Conservation (phyloP, 2,329 filamentous ascomycete genomes). For the Aureobasidium sp. region DNA sequence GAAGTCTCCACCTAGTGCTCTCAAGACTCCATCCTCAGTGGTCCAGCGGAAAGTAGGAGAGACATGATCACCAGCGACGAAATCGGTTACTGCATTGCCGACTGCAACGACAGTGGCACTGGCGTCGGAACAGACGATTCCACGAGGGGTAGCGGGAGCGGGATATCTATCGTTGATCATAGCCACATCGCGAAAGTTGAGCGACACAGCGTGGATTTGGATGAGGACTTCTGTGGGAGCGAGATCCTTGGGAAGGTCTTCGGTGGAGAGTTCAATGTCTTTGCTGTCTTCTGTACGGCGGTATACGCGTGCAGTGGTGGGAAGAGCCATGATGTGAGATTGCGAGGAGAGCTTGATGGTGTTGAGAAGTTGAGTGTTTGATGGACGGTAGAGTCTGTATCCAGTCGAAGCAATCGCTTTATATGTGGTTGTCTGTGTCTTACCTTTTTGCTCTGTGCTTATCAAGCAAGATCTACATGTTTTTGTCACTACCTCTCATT, state of each 20-base stretch:
- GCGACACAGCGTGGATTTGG: constrained; percentile 32
- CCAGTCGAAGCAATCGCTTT: neutral
- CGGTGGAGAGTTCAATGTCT: constrained; percentile 24
- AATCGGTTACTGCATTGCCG: constrained; percentile 25
- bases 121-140: constrained; percentile 38
- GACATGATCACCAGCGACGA: constrained; percentile 28
- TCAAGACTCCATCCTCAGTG: constrained; percentile 37
- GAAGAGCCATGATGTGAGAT: neutral
- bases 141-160: constrained; percentile 30
- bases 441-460: neutral
- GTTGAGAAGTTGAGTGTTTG: neutral
- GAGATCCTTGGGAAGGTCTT: constrained; percentile 24
- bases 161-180: constrained; percentile 37
- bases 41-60: constrained; percentile 38
- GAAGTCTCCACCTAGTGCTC: constrained; percentile 46
- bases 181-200: constrained; percentile 36
- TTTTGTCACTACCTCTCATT: neutral
- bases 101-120: constrained; percentile 31
- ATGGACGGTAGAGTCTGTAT: neutral
- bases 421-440: neutral
- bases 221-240: constrained; percentile 29
- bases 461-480: neutral
- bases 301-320: constrained; percentile 31
- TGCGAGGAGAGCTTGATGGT: no score
- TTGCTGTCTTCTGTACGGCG: constrained; percentile 38